These are phyloP conservation scores for Jatropha podagrica DNA, from an alignment of 441 rosid species.

Conservation along the genomic window DNA sequence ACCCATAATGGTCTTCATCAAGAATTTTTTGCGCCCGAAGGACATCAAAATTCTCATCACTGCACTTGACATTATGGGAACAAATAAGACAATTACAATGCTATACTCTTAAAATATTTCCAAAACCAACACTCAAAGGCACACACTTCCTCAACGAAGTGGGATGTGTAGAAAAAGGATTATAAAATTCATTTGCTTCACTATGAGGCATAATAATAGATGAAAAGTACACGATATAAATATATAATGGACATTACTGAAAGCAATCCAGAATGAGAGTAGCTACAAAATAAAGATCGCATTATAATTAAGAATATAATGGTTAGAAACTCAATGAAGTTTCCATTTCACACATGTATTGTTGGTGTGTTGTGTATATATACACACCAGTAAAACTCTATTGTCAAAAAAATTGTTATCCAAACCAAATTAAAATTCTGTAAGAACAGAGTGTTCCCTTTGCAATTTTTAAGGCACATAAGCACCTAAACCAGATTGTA, in stretches of 20 bases:
- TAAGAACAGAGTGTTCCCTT: background rate
- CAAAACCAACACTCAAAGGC: background rate
- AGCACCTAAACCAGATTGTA: background rate
- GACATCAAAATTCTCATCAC: slow-evolving; percentile 93
- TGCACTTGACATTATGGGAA: slow-evolving; percentile 32
- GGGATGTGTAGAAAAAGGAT: background rate
- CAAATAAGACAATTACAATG: background rate
- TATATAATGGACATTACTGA: background rate
- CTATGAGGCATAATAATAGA: background rate
- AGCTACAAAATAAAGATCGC: background rate
- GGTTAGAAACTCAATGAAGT: background rate
- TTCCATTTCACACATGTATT: background rate
- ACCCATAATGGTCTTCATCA: slow-evolving; percentile 93
- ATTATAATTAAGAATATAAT: background rate
- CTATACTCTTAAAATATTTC: background rate
- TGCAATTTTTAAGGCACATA: background rate
- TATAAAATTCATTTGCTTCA: slow-evolving; percentile 1
- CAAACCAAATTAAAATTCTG: background rate
- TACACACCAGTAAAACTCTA: background rate
- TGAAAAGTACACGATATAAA: background rate
- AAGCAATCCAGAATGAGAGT: background rate
- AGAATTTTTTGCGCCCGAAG: slow-evolving; percentile 74
- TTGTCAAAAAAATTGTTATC: background rate
- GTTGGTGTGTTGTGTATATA: background rate
- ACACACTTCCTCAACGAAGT: background rate